Evolutionary conservation across 345 rosid genomes (phyloP).

Genomic region (Citrus reticulata): DNA sequence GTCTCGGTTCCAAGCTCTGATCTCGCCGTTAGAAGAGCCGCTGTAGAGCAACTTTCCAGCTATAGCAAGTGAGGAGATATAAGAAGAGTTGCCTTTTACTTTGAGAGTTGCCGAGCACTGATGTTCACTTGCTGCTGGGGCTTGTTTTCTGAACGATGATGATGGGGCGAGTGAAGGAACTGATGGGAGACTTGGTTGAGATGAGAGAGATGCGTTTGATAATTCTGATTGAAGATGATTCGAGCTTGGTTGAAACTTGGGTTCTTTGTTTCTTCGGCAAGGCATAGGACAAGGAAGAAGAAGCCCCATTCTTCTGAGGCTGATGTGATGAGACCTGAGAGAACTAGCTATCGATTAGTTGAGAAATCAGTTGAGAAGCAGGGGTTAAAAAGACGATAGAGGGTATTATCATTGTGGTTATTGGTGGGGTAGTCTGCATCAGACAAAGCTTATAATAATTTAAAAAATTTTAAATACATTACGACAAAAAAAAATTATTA

Average conservation of each 20-base stretch:
- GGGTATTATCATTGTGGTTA: too few relatives aligned
- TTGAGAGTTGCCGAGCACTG: slow-evolving; percentile 47
- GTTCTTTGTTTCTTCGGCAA: slow-evolving; percentile 5
- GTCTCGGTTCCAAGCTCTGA: slow-evolving; percentile 45
- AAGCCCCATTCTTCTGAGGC: slow-evolving; percentile 29
- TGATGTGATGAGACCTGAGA: background rate
- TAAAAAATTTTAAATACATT: too few relatives aligned
- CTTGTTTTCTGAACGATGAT: slow-evolving; percentile 2
- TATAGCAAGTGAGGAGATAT: slow-evolving; percentile 48
- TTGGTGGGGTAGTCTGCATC: too few relatives aligned
- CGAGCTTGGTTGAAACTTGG: slow-evolving; percentile 6
- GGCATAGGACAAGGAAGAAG: slow-evolving; percentile 36
- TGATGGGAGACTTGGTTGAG: slow-evolving; percentile 44
- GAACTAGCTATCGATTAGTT: background rate
- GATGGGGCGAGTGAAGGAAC: slow-evolving; percentile 40
- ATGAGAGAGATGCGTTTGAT: slow-evolving; percentile 41
- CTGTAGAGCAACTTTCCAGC: slow-evolving; percentile 37
- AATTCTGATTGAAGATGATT: slow-evolving; percentile 29
- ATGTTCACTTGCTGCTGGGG: slow-evolving; percentile 17
- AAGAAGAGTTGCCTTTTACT: slow-evolving; percentile 45
- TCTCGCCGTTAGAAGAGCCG: slow-evolving; percentile 54
- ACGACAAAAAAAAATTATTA: too few relatives aligned
- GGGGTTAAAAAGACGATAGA: too few relatives aligned
- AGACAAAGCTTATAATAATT: too few relatives aligned
- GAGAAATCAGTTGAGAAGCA: too few relatives aligned